Evolutionary conservation across 495 filamentous ascomycete genomes (phyloP).

Genomic region (Daldinia childiae): DNA sequence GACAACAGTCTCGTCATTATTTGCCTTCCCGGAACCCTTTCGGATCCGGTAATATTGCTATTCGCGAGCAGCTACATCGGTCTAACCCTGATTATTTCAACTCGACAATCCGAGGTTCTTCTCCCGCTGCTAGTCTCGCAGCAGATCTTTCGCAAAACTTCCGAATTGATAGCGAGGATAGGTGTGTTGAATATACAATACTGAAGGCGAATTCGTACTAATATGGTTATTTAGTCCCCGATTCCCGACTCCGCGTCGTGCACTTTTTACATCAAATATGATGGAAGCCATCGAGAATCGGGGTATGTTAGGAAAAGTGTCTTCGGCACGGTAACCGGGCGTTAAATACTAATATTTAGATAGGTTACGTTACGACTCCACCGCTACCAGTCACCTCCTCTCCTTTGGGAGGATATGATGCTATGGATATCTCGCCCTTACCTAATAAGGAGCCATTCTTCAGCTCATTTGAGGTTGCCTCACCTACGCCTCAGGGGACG

Average conservation of each 20-base stretch:
- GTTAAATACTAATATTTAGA: constrained; percentile 22
- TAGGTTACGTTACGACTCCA: constrained; percentile 83
- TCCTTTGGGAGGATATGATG: constrained; percentile 74
- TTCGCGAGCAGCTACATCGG: constrained; percentile 68
- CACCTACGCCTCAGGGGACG: constrained; percentile 68
- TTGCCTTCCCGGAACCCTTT: constrained; percentile 63
- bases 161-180: constrained; percentile 81
- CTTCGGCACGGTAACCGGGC: neutral
- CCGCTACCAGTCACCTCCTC: constrained; percentile 82
- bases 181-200: constrained; percentile 63
- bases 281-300: constrained; percentile 64
- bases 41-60: constrained; percentile 70
- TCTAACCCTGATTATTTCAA: constrained; percentile 76
- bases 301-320: constrained; percentile 65
- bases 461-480: constrained; percentile 69
- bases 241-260: constrained; percentile 88
- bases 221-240: constrained; percentile 73
- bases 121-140: constrained; percentile 87
- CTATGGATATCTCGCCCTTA: constrained; percentile 94
- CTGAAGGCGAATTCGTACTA: constrained; percentile 33
- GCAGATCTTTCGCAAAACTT: constrained; percentile 97
- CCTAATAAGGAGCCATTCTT: constrained; percentile 84
- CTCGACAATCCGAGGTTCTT: constrained; percentile 80
- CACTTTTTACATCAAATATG: constrained; percentile 86
- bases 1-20: constrained; percentile 56